Evolutionary conservation across 2,329 filamentous ascomycete species (phyloP).

Genomic region (Hypoxylon sp.): DNA sequence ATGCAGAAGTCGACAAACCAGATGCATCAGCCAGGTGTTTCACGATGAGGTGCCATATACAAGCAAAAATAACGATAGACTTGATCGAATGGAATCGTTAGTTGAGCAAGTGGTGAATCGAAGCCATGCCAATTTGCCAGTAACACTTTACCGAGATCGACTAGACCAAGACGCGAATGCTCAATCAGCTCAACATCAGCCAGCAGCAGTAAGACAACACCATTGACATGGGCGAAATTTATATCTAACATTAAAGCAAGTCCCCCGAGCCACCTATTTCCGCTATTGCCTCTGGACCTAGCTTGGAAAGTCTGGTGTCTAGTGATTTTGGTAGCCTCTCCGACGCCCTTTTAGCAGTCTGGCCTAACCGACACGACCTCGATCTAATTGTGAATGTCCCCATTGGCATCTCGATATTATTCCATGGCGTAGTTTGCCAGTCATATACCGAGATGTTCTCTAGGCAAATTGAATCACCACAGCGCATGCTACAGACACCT

Average conservation of each 20-base stretch:
- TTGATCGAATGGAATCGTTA: constrained; percentile 49
- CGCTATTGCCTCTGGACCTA: too few species aligned
- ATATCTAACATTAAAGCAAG: background rate
- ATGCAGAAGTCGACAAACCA: constrained; percentile 54
- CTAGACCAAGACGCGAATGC: background rate
- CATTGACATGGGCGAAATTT: background rate
- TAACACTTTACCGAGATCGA: background rate
- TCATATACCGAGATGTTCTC: constrained; percentile 41
- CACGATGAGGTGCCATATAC: constrained; percentile 44
- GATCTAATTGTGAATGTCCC: constrained; percentile 47
- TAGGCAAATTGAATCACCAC: constrained; percentile 37
- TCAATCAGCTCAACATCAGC: too few species aligned
- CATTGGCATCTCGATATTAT: constrained; percentile 44
- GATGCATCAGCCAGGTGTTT: constrained; percentile 60
- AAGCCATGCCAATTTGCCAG: background rate
- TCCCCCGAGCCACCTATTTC: too few species aligned
- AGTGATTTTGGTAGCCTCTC: constrained; percentile 42
- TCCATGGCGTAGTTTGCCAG: constrained; percentile 50
- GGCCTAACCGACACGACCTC: constrained; percentile 52
- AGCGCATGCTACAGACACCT: constrained; percentile 47
- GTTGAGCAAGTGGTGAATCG: constrained; percentile 44
- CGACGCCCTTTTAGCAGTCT: constrained; percentile 47
- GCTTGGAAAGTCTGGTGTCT: too few species aligned
- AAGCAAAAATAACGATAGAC: constrained; percentile 42
- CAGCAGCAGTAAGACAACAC: constrained; percentile 1